Conservation (phyloP, 352 stramenopile species). For the Phytophthora pisi region DNA sequence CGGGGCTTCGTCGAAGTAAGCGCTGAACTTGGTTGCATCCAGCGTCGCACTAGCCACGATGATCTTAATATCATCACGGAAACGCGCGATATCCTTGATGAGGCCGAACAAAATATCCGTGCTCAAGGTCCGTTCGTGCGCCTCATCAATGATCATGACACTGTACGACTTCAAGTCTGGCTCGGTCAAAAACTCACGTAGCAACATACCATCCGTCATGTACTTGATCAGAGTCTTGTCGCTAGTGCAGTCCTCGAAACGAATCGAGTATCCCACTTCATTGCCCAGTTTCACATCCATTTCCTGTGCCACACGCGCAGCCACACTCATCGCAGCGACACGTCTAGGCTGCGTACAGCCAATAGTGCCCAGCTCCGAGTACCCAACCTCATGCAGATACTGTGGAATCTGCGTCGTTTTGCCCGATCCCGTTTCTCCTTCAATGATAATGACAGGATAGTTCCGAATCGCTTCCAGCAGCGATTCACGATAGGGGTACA, state of each 20-base stretch:
- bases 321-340: conserved; percentile 99
- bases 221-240: conserved; percentile 98
- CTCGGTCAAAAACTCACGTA: conserved; percentile 98
- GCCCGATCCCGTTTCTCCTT: conserved; percentile 94
- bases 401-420: conserved; percentile 99
- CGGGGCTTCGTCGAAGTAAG: conserved; percentile 98
- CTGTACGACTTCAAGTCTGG: conserved; percentile 96
- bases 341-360: conserved; percentile 95
- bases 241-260: conserved; percentile 99
- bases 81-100: conserved; percentile 98
- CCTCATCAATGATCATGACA: conserved; percentile 99
- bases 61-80: conserved; percentile 97
- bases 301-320: conserved; percentile 97
- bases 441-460: conserved; percentile 87
- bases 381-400: conserved; percentile 97
- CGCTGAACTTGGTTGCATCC: conserved; percentile 98
- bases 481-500: conserved; percentile 98
- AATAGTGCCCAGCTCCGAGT: conserved; percentile 96
- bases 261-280: conserved; percentile 98
- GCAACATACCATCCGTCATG: conserved; percentile 99
- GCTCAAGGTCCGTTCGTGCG: conserved; percentile 98
- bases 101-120: conserved; percentile 99
- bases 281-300: conserved; percentile 98
- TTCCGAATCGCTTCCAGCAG: conserved; percentile 98
- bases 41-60: conserved; percentile 97